These are phyloP conservation scores for Backusella circina DNA, from an alignment of 192 early-diverging fungal species.

Conservation along the genomic window DNA sequence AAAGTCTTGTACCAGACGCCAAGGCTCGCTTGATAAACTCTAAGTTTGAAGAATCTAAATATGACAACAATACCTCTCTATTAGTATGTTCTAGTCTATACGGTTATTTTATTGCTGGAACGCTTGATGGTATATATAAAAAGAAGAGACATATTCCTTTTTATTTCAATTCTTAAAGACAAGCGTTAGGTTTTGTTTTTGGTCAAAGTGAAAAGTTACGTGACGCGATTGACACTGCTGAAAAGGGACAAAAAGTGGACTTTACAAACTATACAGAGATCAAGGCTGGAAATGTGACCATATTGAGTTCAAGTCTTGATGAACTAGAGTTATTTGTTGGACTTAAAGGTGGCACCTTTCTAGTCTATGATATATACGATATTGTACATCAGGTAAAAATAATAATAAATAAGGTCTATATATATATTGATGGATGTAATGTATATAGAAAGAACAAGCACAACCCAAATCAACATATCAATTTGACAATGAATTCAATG, in stretches of 20 bases:
- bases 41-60: slow-evolving; percentile 21
- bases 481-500: slow-evolving; percentile 45
- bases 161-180: neutral
- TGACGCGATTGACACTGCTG: slow-evolving; percentile 30
- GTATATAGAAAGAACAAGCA: slow-evolving; percentile 20
- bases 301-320: slow-evolving; percentile 39
- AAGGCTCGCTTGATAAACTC: slow-evolving; percentile 36
- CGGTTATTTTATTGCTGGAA: slow-evolving; percentile 69
- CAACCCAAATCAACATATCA: slow-evolving; percentile 35
- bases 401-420: neutral
- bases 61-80: slow-evolving; percentile 43
- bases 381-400: slow-evolving; percentile 37
- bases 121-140: slow-evolving; percentile 43
- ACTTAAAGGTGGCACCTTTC: slow-evolving; percentile 29
- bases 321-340: slow-evolving; percentile 41
- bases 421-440: neutral
- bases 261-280: slow-evolving; percentile 27
- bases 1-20: slow-evolving; percentile 32
- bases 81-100: slow-evolving; percentile 59
- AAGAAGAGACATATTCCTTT: neutral
- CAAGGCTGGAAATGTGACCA: slow-evolving; percentile 27
- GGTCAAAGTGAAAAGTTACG: slow-evolving; percentile 32
- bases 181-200: slow-evolving; percentile 35
- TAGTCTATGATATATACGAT: slow-evolving; percentile 36
- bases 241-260: slow-evolving; percentile 5